Evolutionary conservation across 176 grass and related monocot species (phyloP).

Genomic region (Zoysia japonica): DNA sequence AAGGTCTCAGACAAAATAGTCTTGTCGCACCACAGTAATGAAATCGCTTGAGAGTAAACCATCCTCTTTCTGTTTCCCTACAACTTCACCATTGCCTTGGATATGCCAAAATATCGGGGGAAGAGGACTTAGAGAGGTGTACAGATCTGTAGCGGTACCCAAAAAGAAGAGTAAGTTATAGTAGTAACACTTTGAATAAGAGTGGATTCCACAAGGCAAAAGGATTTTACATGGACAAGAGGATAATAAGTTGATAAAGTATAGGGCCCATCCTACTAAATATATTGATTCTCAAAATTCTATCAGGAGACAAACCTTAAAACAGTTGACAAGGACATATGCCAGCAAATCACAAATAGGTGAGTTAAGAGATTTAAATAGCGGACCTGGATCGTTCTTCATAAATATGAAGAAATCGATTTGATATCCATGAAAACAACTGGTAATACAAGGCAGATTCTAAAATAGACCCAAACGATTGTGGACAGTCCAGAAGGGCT

Average conservation of each 20-base stretch:
- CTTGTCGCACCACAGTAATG: constrained; percentile 61
- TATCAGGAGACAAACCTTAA: neutral
- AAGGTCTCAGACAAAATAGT: constrained; percentile 62
- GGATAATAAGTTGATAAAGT: neutral
- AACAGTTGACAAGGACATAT: constrained; percentile 2
- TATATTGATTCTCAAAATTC: neutral
- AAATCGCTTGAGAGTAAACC: constrained; percentile 59
- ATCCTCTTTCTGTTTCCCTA: constrained; percentile 54
- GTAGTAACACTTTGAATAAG: neutral
- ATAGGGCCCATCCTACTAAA: neutral
- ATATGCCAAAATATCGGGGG: constrained; percentile 84
- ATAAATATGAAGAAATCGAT: constrained; percentile 20
- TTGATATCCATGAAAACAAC: constrained; percentile 25
- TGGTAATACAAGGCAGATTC: constrained; percentile 16
- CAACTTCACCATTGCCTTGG: constrained; percentile 61
- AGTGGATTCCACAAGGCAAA: neutral
- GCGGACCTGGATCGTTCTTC: neutral
- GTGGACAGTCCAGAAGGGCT: too few species aligned
- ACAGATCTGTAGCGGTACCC: constrained; percentile 51
- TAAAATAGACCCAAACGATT: too few species aligned
- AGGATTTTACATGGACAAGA: constrained; percentile 10
- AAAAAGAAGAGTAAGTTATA: constrained; percentile 20
- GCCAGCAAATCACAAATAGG: neutral
- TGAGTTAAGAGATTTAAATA: constrained; percentile 8
- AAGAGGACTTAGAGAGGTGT: constrained; percentile 42